Evolutionary conservation across 2,329 filamentous ascomycete species (phyloP).

Genomic region (Chaetomium olivaceum): DNA sequence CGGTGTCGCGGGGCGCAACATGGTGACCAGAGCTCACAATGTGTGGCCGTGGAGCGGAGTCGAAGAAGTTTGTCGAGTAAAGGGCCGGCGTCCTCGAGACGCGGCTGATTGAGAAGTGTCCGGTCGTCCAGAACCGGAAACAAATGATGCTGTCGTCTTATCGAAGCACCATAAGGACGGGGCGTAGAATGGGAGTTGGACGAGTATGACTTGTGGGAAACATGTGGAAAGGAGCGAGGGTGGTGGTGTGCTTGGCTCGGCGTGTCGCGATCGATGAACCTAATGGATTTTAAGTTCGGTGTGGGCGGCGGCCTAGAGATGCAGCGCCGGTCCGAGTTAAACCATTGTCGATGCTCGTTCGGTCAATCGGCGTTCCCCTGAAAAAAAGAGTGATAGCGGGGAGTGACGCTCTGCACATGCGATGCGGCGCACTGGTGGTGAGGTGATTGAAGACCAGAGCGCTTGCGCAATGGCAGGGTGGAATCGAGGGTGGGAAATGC

Average conservation of each 20-base stretch:
- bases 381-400: slow-evolving; percentile 17
- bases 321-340: slow-evolving; percentile 10
- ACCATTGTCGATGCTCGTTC: slow-evolving; percentile 15
- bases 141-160: slow-evolving; percentile 11
- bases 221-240: slow-evolving; percentile 23
- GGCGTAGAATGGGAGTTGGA: slow-evolving; percentile 5
- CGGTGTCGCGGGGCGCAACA: slow-evolving; percentile 91
- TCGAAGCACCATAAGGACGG: slow-evolving; percentile 6
- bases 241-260: slow-evolving; percentile 14
- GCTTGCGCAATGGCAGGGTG: neutral
- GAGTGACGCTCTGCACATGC: slow-evolving; percentile 19
- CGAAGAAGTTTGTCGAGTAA: slow-evolving; percentile 8
- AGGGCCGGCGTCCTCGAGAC: slow-evolving; percentile 49
- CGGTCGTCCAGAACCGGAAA: slow-evolving; percentile 17
- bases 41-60: neutral
- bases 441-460: slow-evolving; percentile 8
- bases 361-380: slow-evolving; percentile 15
- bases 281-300: neutral
- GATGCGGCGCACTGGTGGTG: slow-evolving; percentile 25
- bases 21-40: slow-evolving; percentile 47
- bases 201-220: slow-evolving; percentile 11
- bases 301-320: neutral
- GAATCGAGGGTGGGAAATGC: slow-evolving; percentile 14
- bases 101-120: slow-evolving; percentile 38
- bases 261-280: slow-evolving; percentile 4